Conservation (phyloP, 495 filamentous ascomycete genomes). For the Lophium mytilinum region DNA sequence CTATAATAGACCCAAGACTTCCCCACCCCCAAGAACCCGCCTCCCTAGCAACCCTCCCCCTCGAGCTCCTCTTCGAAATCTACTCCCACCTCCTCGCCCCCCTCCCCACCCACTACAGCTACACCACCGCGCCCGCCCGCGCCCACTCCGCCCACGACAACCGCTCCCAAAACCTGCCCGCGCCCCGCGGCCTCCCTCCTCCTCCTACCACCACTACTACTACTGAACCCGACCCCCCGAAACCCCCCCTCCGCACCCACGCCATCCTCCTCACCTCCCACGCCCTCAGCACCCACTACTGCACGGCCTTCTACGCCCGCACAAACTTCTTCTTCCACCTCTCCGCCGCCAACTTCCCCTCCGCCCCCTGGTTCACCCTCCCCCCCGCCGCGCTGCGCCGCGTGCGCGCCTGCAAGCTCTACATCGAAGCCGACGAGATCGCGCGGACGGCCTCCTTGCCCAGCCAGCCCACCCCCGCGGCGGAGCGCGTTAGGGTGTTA, state of each 20-base stretch:
- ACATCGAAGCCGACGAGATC: constrained; percentile 9
- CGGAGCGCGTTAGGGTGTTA: not conserved
- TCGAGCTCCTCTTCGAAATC: constrained; percentile 5
- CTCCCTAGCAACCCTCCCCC: constrained; percentile 1
- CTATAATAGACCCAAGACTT: too few relatives aligned
- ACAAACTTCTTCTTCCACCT: constrained; percentile 17
- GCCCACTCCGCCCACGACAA: not conserved
- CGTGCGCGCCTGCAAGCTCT: constrained; percentile 12
- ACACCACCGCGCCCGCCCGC: not conserved
- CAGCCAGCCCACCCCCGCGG: not conserved
- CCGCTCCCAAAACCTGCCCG: not conserved
- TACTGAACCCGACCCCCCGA: not conserved
- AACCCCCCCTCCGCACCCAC: not conserved
- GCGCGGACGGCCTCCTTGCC: not conserved
- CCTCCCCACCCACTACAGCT: constrained; percentile 1
- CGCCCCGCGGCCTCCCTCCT: not conserved
- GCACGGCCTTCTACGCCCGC: constrained; percentile 15
- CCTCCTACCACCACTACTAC: too few relatives aligned
- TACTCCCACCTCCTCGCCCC: not conserved
- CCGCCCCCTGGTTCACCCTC: constrained; percentile 3
- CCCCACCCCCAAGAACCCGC: too few relatives aligned
- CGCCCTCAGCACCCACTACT: constrained; percentile 7
- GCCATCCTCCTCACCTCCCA: constrained; percentile 7
- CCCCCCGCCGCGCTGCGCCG: not conserved
- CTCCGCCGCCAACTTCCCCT: constrained; percentile 1